These are phyloP conservation scores for Cryphonectria nitschkei DNA, from an alignment of 2,329 filamentous ascomycete genomes.

Conservation along the genomic window DNA sequence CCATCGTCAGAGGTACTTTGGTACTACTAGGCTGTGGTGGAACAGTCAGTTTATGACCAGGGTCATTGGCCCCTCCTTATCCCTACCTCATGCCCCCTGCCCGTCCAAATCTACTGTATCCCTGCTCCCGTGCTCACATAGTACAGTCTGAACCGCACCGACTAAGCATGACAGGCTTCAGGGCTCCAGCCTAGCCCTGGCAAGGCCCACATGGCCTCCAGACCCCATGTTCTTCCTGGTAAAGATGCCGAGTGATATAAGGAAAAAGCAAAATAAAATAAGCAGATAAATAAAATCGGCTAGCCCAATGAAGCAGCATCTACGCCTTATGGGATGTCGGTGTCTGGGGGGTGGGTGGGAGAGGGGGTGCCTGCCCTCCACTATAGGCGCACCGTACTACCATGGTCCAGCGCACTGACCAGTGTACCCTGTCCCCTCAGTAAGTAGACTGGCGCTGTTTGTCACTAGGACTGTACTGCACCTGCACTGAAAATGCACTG, in stretches of 20 bases:
- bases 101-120: not conserved
- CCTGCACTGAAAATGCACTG: not conserved
- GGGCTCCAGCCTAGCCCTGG: not conserved
- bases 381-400: not conserved
- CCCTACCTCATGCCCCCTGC: not conserved
- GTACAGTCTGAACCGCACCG: not conserved
- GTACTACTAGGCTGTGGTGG: not conserved
- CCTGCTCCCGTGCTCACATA: not conserved
- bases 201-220: not conserved
- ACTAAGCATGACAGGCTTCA: not conserved
- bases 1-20: not conserved
- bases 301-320: constrained; percentile 1
- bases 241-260: not conserved
- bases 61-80: not conserved
- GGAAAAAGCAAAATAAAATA: not conserved
- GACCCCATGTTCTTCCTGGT: not conserved
- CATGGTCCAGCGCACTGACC: not conserved
- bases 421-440: constrained; percentile 4
- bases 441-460: not conserved
- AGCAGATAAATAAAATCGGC: not conserved
- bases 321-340: constrained; percentile 4
- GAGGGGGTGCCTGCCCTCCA: not conserved
- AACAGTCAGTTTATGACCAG: not conserved
- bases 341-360: not conserved
- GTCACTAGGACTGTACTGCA: not conserved